Base-by-base conservation (phyloP, 2,329 filamentous ascomycete genomes). In the Orbilia brochopaga region DNA sequence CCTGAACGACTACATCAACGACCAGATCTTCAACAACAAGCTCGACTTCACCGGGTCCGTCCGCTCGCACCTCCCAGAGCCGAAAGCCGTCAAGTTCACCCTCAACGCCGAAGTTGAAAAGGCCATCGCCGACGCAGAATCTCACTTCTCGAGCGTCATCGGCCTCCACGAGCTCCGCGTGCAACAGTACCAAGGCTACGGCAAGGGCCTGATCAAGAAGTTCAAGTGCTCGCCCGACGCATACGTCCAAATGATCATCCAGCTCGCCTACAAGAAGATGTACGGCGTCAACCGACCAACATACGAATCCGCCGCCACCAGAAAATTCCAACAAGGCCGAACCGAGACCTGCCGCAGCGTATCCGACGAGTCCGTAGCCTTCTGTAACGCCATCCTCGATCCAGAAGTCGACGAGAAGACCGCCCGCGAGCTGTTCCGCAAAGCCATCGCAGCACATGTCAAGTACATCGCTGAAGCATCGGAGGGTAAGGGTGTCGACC, bases 201-300 rank as follows among this genome's bases (percentile, higher is more conserved):
- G 94, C 80, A 99, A 99, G 83, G 92, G 91, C 24, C 83, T 99
- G 73, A 97, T 99, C 85, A 99, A 99, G 87, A 95, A 96, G 81
- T 97, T 99, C 87, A 95, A 92, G 83, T 96, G 91, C 86, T 95
- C 90, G 24, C 94, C 94, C 30, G 95, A 99, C 78, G 94, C 93
- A 32, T 99, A 95, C 80, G 92, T 97, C 46, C 94, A 99, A 82
- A 94, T 99, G 91, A 83, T 97, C 80, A 99, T 99, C 80, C 94
- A 99, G 81, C 87, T 97, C 59, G 94, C 94, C 42, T 99, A 99
- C 84, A 89, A 88, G 85, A 97, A 97, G 83, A 97, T 99, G 91
- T 96, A 95, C 81, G 94, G 94, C 84, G 91, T 92, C 85, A 97
- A 92, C 85, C 86, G 94, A 2, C 94, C 94, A 0, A 99, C 95